A percentile compares a stretch with the other conserved stretches of the same genome.
Evolutionary conservation across 2,329 filamentous ascomycete species (phyloP).

Genomic region (Geosmithia flava): DNA sequence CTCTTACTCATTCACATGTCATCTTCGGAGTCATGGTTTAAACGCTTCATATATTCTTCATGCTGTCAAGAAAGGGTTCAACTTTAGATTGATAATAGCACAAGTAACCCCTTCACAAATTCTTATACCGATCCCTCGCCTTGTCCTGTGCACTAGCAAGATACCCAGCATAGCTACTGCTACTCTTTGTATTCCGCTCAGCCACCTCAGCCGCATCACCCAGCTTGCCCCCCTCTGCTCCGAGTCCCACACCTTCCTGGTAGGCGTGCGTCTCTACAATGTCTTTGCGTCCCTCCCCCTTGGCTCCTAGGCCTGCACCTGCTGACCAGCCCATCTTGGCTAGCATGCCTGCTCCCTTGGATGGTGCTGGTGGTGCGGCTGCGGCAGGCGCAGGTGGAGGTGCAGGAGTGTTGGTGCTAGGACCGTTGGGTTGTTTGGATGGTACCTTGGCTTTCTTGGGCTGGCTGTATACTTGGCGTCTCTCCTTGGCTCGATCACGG

Average conservation of each 20-base stretch:
- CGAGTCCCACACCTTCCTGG: constrained; percentile 55
- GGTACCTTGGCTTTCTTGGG: constrained; percentile 24
- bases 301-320: constrained; percentile 52
- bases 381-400: constrained; percentile 20
- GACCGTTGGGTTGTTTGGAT: neutral
- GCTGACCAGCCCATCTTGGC: constrained; percentile 63
- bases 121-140: constrained; percentile 53
- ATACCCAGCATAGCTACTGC: constrained; percentile 43
- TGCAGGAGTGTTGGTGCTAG: neutral
- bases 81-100: no score
- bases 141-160: constrained; percentile 52
- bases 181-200: constrained; percentile 45
- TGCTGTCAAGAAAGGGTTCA: no score
- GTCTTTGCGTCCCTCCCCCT: constrained; percentile 49
- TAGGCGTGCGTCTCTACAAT: constrained; percentile 54
- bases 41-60: no score
- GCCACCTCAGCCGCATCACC: constrained; percentile 57
- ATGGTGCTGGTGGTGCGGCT: constrained; percentile 10
- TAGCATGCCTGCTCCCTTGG: constrained; percentile 55
- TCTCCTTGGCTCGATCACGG: constrained; percentile 56
- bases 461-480: constrained; percentile 49
- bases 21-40: no score
- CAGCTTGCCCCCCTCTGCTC: constrained; percentile 55
- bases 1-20: no score
- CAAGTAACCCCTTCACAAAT: constrained; percentile 19